Base-by-base conservation (phyloP, 768 basidiomycete species). In the Pleurotus cornucopiae region DNA sequence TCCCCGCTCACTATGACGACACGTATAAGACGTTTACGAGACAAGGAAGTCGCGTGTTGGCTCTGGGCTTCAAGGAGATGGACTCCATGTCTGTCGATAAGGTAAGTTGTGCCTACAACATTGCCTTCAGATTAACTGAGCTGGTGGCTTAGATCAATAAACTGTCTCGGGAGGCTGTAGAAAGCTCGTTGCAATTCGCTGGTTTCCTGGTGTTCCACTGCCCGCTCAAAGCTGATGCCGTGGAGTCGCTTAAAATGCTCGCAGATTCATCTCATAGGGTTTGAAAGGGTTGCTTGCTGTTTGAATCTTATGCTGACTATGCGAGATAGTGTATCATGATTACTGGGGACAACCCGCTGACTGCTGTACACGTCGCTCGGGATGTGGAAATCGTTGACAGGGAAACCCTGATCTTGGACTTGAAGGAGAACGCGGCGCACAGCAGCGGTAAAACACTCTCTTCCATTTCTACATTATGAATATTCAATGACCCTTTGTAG, bases 131-230 rank as follows among this genome's bases (percentile, higher is more conserved):
- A 34, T 34, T 1, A 34, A 34, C 30, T 34, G 30, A 34, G 30
- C 0, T 44, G n/a, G 41, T 16, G 41, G 1, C 20, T 13, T 61
- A 96, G 93, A 91, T 98, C 65, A 94, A 94, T 68, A 91, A 90
- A 62, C 70, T 98, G n/a, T 72, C 84, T 39, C 79, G 97, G 46
- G 86, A 91, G 40, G 71, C 83, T 26, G 90, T 92, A 7, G 97
- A 99, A 71, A 84, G 83, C 57, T 67, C 73, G 1, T 77, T 99
- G 46, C 73, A 67, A 2, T 99, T 99, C 64, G 93, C 84, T n/a
- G 97, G 97, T 5, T 99, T 99, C 77, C 76, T 99, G 58, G 94
- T 99, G 18, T 99, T 99, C 84, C 95, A 98, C 66, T 98, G 95
- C 66, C 97, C 97, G 2, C 81, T 99, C 60, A 99, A 99, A 71